phyloP scores from a whole-genome alignment of 1,139 yeast genomes.

The Nakaseomyces uthaithaninus region DNA sequence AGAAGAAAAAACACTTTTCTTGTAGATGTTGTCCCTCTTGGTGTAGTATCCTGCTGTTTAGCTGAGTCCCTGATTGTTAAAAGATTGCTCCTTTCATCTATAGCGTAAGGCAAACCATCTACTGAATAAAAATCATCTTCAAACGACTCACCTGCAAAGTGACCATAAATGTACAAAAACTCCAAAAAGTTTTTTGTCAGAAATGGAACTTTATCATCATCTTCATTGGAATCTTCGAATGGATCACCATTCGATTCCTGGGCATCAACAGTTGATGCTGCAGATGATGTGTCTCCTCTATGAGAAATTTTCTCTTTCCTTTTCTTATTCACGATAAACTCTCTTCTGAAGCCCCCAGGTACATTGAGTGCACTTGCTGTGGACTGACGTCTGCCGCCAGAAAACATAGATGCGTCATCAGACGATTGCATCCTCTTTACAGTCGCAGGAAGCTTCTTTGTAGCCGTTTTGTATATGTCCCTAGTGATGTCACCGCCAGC shows the following conservation, averaged over 20 bases:
- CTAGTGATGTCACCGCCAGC: conserved; percentile 72
- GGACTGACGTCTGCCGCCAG: conserved; percentile 43
- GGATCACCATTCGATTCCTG: background rate
- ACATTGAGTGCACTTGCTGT: conserved; percentile 61
- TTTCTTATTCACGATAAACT: conserved; percentile 41
- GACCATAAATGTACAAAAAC: conserved; percentile 67
- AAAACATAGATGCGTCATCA: conserved; percentile 26
- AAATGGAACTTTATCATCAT: conserved; percentile 36
- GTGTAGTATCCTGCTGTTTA: conserved; percentile 17
- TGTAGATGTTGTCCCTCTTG: conserved; percentile 57
- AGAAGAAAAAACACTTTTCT: conserved; percentile 57
- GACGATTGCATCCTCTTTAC: conserved; percentile 27
- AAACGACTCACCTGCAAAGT: conserved; percentile 74
- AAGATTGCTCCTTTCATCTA: conserved; percentile 9
- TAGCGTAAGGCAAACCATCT: conserved; percentile 34
- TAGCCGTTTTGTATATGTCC: conserved; percentile 40
- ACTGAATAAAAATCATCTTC: conserved; percentile 59
- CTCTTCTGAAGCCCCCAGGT: conserved; percentile 76
- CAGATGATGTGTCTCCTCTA: conserved; percentile 7
- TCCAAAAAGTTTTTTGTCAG: conserved; percentile 65
- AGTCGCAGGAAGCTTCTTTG: conserved; percentile 2
- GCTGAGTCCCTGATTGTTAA: conserved; percentile 11
- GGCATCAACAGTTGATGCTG: conserved; percentile 7
- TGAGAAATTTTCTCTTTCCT: conserved; percentile 25
- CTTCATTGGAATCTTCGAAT: conserved; percentile 8